These are phyloP conservation scores for Acrocalymma vagum DNA, from an alignment of 2,329 filamentous ascomycete species.

Conservation along the genomic window DNA sequence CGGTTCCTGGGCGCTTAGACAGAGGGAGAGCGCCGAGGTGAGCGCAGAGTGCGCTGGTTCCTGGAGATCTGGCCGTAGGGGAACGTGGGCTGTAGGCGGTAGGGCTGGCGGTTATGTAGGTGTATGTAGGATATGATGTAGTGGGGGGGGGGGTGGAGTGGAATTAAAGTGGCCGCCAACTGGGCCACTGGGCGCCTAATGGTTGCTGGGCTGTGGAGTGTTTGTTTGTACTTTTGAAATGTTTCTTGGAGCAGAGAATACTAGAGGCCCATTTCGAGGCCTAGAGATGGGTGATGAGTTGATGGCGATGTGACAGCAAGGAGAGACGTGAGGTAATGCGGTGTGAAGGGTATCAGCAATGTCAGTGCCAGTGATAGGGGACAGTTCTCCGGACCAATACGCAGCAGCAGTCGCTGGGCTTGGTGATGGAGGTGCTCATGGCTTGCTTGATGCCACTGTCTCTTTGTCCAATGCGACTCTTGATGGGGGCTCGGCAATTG, in stretches of 20 bases:
- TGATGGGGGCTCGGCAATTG: slow-evolving; percentile 11
- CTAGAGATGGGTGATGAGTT: slow-evolving; percentile 2
- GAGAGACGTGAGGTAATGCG: slow-evolving; percentile 10
- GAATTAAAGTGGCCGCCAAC: slow-evolving; percentile 28
- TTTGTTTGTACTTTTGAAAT: slow-evolving; percentile 30
- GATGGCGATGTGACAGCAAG: slow-evolving; percentile 18
- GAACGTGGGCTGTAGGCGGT: slow-evolving; percentile 18
- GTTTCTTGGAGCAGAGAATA: slow-evolving; percentile 9
- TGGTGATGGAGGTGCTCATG: background rate
- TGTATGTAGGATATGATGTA: slow-evolving; percentile 17
- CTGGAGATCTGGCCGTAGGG: slow-evolving; percentile 29
- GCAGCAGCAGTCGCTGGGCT: background rate
- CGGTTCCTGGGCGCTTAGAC: background rate
- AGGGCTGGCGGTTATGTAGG: slow-evolving; percentile 41
- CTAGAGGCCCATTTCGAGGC: slow-evolving; percentile 13
- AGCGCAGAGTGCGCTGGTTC: slow-evolving; percentile 20
- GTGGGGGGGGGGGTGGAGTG: too few relatives aligned
- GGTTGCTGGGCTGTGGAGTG: slow-evolving; percentile 14
- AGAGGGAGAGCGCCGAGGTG: slow-evolving; percentile 25
- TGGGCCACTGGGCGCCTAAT: slow-evolving; percentile 39
- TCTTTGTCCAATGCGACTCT: too few relatives aligned
- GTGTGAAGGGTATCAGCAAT: slow-evolving; percentile 5
- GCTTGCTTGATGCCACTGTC: slow-evolving; percentile 1
- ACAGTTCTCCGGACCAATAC: background rate
- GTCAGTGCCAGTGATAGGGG: background rate